Evolutionary conservation across 2,329 filamentous ascomycete genomes (phyloP).

Genomic region (Hypomyces rosellus): DNA sequence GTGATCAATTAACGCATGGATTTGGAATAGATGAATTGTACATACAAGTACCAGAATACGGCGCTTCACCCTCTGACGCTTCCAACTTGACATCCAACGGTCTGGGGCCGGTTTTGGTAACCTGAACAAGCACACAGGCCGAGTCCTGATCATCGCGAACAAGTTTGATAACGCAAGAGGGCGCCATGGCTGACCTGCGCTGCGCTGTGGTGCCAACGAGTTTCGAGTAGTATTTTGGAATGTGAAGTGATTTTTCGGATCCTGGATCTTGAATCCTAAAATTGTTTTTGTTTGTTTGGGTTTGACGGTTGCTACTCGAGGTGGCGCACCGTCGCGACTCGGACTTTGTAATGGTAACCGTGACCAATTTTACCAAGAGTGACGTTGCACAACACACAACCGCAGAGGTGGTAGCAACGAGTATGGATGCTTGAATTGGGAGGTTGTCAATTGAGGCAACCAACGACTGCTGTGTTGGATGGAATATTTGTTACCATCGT

Average conservation of each 20-base stretch:
- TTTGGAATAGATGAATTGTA: slow-evolving; percentile 8
- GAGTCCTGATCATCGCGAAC: slow-evolving; percentile 47
- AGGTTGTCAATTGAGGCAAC: too few relatives aligned
- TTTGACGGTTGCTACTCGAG: background rate
- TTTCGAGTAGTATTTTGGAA: too few relatives aligned
- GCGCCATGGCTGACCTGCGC: slow-evolving; percentile 25
- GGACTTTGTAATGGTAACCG: too few relatives aligned
- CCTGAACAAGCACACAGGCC: slow-evolving; percentile 55
- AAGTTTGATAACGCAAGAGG: slow-evolving; percentile 47
- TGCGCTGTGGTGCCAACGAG: background rate
- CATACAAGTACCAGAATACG: slow-evolving; percentile 50
- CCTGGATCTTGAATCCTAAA: slow-evolving; percentile 4
- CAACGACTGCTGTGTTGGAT: too few relatives aligned
- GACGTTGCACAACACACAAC: too few relatives aligned
- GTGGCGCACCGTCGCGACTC: too few relatives aligned
- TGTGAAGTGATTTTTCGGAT: too few relatives aligned
- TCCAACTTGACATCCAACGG: slow-evolving; percentile 60
- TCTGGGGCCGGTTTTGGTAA: slow-evolving; percentile 42
- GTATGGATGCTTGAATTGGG: too few relatives aligned
- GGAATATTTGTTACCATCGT: too few relatives aligned
- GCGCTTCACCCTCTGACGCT: slow-evolving; percentile 59
- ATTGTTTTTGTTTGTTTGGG: background rate
- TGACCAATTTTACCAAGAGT: too few relatives aligned
- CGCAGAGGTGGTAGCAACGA: too few relatives aligned
- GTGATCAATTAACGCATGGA: slow-evolving; percentile 8